A percentile compares a stretch with the other conserved stretches of the same genome.
Conservation (phyloP, 2,329 filamentous ascomycete genomes). For the Onygenales sp. region DNA sequence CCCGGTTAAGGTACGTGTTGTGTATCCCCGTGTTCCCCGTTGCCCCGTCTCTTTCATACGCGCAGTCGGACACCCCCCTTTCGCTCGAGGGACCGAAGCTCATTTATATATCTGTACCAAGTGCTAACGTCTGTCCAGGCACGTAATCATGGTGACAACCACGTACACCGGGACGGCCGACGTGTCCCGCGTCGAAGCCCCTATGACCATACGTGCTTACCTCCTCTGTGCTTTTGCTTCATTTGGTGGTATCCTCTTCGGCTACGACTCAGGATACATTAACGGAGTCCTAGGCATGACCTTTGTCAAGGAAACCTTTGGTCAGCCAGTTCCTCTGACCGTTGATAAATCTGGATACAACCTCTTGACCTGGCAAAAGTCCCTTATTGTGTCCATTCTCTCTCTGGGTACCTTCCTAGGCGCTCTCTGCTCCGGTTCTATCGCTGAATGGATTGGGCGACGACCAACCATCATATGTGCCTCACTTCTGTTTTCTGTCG, state of each 20-base stretch:
- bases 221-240: constrained; percentile 61
- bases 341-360: constrained; percentile 10
- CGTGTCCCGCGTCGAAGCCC: constrained; percentile 55
- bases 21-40: no score
- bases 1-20: no score
- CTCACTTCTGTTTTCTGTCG: constrained; percentile 50
- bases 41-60: no score
- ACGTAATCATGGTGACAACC: neutral
- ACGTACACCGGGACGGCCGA: constrained; percentile 31
- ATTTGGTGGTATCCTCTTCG: constrained; percentile 48
- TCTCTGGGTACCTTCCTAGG: constrained; percentile 72
- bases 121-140: no score
- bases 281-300: constrained; percentile 31
- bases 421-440: constrained; percentile 50
- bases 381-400: constrained; percentile 63
- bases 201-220: constrained; percentile 60
- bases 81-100: no score
- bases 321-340: constrained; percentile 3
- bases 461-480: constrained; percentile 54
- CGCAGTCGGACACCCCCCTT: no score
- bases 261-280: constrained; percentile 34
- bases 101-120: no score
- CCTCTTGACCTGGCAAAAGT: constrained; percentile 32
- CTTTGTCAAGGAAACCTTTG: constrained; percentile 19
- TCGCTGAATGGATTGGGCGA: constrained; percentile 59